phyloP scores from a whole-genome alignment of 2,329 filamentous ascomycete species.

The Geoglossum cookeanum region DNA sequence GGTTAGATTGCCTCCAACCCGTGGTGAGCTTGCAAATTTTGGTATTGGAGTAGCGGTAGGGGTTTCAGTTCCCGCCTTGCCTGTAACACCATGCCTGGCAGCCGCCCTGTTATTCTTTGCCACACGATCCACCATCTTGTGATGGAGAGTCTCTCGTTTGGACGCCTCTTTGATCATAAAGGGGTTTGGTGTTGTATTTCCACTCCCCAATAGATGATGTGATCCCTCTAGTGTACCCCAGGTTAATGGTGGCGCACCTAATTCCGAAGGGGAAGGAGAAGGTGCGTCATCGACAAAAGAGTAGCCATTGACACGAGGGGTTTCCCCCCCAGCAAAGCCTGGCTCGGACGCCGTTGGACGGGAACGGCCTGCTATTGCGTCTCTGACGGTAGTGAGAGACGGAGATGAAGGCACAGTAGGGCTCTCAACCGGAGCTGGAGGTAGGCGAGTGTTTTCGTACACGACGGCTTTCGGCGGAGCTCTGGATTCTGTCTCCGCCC shows the following conservation, averaged over 20 bases:
- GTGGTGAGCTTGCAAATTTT: constrained; percentile 47
- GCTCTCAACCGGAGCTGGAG: constrained; percentile 24
- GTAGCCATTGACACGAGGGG: constrained; percentile 82
- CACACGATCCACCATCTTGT: constrained; percentile 70
- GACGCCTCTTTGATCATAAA: constrained; percentile 63
- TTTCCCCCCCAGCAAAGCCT: constrained; percentile 48
- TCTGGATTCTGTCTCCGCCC: constrained; percentile 48
- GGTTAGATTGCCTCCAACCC: constrained; percentile 38
- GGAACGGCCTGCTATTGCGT: constrained; percentile 60
- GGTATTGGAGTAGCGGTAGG: constrained; percentile 38
- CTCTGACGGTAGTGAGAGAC: constrained; percentile 64
- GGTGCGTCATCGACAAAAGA: constrained; percentile 77
- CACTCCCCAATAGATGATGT: constrained; percentile 16
- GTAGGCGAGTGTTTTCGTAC: constrained; percentile 69
- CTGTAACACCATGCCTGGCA: constrained; percentile 38
- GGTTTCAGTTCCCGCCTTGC: constrained; percentile 28
- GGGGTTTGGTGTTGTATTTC: constrained; percentile 43
- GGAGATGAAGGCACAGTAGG: constrained; percentile 50
- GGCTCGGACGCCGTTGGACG: constrained; percentile 41
- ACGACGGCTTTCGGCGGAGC: constrained; percentile 60
- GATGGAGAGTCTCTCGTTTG: constrained; percentile 61
- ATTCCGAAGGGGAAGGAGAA: constrained; percentile 36
- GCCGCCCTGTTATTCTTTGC: constrained; percentile 50
- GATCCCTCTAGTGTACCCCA: constrained; percentile 14
- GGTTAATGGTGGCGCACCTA: constrained; percentile 29